Evolutionary conservation across 306 rosid genomes (phyloP), one percentile per base, ranked within the genome.

Genomic region (Sechiopsis laciniata): DNA sequence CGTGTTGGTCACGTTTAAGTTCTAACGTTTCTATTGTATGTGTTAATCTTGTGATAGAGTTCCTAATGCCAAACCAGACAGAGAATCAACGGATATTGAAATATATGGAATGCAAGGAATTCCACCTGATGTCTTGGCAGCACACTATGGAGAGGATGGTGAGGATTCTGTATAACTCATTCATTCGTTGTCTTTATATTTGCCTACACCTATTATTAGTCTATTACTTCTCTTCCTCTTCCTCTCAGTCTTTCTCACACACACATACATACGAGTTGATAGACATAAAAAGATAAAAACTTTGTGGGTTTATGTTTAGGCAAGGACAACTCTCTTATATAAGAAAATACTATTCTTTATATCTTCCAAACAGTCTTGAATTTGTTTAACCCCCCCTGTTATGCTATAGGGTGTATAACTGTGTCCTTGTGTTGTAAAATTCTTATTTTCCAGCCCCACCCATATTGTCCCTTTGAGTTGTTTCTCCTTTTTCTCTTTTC

Each of bases 101-200:
- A 95, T 95, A 80, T 91, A 95, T 81, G 99, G 99, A 78, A 95
- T 95, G 99, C 99, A 95, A 85, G 99, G 99, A 84, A 95, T 95
- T 74, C 99, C 99, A 15, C 89, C 96, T 17, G 92, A 91, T 14
- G 50, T 88, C 71, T 79, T 95, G 88, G 95, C 97, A 50, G 95
- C 97, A 74, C 99, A 95, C 83, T 95, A 95, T 52, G 97, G 99
- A 48, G 99, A 91, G 42, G 99, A 91, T 69, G 99, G 99, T 95
- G 65, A 79, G 73, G 17, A 55, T 48, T 68, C 56, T 68, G 13
- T 48, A 14, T 68, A 68, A 22, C 55, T 68, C 13, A 46, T 7
- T 40, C 46, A 40, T 40, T 6, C 46, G 4, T 37, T 37, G 42
- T 66, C 53, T 19, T 66, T 66, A 67, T 46, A 2, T 67, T 20